Evolutionary conservation across 768 basidiomycete species (phyloP), one percentile per base, ranked within the genome.

Genomic region (Lanmaoa pseudosensibilis): DNA sequence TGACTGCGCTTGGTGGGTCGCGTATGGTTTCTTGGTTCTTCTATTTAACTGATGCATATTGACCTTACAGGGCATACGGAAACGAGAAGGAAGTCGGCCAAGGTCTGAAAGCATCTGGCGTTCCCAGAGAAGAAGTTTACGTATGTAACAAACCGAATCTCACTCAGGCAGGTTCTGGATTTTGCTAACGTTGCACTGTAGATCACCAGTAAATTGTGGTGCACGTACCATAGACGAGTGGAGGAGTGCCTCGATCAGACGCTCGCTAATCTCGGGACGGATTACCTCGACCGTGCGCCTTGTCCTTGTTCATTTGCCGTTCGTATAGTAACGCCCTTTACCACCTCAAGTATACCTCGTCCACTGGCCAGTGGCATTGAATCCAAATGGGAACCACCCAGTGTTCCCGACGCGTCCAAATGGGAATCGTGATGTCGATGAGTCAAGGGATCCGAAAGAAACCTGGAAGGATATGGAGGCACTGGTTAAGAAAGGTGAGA

Each of bases 381-480:
- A 88, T 65, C 81, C 84, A 12, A 82, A 83, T 25, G 87, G 86
- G 37, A 88, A 85, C 67, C 80, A 87, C 65, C 81, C 76, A 10
- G 59, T 67, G 4, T 75, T 87, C 70, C 87, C 86, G 10, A 77
- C 74, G 13, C 82, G 80, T 36, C 80, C 84, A 1, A 77, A 86
- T 66, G 83, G 89, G 54, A 79, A 75, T 61, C 80, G 89, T 37
- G 89, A 91, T 66, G 75, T 89, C 46, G 83, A 86, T 61, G 78
- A 80, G 62, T 76, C 80, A 39, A 88, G 88, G 83, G 77, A 83
- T 27, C 67, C 91, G 64, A 75, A 70, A 50, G 81, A 92, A 49
- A 93, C 93, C 15, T 94, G 92, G 91, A 84, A 82, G 64, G 84
- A 88, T 69, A 87, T 94, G 87, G 92, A 94, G 69, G 83, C 75